Evolutionary conservation across 768 basidiomycete species (phyloP).

Genomic region (Collybia sp.): DNA sequence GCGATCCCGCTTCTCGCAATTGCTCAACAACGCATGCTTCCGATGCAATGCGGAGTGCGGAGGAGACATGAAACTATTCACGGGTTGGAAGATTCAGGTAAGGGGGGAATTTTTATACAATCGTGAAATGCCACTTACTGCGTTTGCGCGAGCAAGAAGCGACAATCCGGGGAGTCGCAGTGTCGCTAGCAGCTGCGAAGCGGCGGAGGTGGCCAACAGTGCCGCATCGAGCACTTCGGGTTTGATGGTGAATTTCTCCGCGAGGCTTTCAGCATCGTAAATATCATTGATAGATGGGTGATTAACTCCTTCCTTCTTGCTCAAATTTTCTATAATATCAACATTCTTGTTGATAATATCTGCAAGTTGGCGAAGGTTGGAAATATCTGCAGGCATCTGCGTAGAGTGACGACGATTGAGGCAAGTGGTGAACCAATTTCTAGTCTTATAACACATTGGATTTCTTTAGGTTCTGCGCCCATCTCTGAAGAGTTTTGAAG

Average conservation of each 20-base stretch:
- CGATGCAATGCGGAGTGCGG: slow-evolving; percentile 10
- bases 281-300: slow-evolving; percentile 7
- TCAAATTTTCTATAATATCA: slow-evolving; percentile 6
- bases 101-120: too few relatives aligned
- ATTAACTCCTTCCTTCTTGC: neutral
- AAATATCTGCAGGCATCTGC: neutral
- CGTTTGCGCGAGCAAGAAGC: slow-evolving; percentile 3
- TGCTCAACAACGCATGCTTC: slow-evolving; percentile 23
- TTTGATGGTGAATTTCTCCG: slow-evolving; percentile 5
- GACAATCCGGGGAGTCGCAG: slow-evolving; percentile 4
- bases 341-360: slow-evolving; percentile 8
- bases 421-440: too few relatives aligned
- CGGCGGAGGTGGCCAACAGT: slow-evolving; percentile 9
- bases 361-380: slow-evolving; percentile 6
- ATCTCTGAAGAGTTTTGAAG: too few relatives aligned
- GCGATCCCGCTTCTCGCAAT: slow-evolving; percentile 23
- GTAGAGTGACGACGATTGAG: too few relatives aligned
- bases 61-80: slow-evolving; percentile 11
- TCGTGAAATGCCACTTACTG: slow-evolving; percentile 3
- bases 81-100: too few relatives aligned
- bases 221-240: slow-evolving; percentile 5
- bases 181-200: slow-evolving; percentile 11
- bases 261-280: slow-evolving; percentile 3
- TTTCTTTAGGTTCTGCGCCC: too few relatives aligned
- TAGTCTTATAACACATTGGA: too few relatives aligned